These are phyloP conservation scores for Aureobasidium sp. DNA, from an alignment of 2,329 filamentous ascomycete genomes.

Conservation along the genomic window DNA sequence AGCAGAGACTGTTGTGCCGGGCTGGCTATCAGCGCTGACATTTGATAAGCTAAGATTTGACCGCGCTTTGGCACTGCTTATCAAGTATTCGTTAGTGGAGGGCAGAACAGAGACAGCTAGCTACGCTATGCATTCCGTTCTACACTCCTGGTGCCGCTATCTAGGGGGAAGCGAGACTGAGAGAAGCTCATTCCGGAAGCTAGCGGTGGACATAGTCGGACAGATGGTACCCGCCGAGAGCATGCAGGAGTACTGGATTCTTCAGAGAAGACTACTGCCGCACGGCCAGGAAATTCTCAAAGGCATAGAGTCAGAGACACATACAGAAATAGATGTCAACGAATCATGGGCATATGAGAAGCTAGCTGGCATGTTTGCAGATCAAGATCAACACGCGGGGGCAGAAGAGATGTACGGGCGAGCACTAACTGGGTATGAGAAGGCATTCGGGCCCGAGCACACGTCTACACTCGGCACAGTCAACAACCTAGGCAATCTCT, in stretches of 20 bases:
- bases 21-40: conserved; percentile 15
- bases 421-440: conserved; percentile 7
- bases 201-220: not conserved
- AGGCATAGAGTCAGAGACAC: not conserved
- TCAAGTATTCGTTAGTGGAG: conserved; percentile 24
- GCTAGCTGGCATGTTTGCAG: not conserved
- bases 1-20: conserved; percentile 16
- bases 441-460: conserved; percentile 1
- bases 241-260: not conserved
- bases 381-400: conserved; percentile 16
- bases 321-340: not conserved
- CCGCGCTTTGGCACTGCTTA: conserved; percentile 21
- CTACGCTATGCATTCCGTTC: conserved; percentile 31
- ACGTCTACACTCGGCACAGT: not conserved
- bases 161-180: conserved; percentile 1
- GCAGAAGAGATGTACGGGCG: conserved; percentile 17
- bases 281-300: not conserved
- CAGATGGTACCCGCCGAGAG: not conserved
- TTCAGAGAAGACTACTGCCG: not conserved
- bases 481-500: not conserved
- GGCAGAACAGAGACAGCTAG: conserved; percentile 19
- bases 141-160: conserved; percentile 26
- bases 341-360: not conserved
- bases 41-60: conserved; percentile 19
- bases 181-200: conserved; percentile 13